Conservation (phyloP, 2,329 filamentous ascomycete species). For the Diplodia sapinea region DNA sequence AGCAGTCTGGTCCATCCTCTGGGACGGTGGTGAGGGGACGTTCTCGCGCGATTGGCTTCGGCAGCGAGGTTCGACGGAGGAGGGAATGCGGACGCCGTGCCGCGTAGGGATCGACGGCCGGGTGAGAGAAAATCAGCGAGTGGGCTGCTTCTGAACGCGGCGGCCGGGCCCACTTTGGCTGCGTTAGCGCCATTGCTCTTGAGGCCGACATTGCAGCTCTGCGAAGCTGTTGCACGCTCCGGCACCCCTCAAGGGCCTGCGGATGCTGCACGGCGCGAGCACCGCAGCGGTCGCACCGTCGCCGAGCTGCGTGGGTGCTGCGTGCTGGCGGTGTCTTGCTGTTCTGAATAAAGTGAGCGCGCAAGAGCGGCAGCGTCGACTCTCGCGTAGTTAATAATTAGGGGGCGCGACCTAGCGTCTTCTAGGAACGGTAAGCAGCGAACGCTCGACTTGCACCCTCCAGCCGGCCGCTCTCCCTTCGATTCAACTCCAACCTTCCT, state of each 20-base stretch:
- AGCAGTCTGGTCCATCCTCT: conserved; percentile 17
- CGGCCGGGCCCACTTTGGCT: conserved; percentile 8
- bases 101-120: conserved; percentile 20
- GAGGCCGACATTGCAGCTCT: conserved; percentile 5
- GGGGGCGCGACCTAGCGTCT: conserved; percentile 11
- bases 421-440: conserved; percentile 21
- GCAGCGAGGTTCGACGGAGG: conserved; percentile 13
- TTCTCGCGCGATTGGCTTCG: conserved; percentile 11
- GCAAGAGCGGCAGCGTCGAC: not conserved
- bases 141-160: conserved; percentile 22
- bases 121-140: conserved; percentile 24
- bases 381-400: not conserved
- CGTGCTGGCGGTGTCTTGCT: not conserved
- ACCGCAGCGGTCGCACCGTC: conserved; percentile 8
- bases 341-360: conserved; percentile 5
- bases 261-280: conserved; percentile 13
- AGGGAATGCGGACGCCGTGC: conserved; percentile 14
- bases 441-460: conserved; percentile 20
- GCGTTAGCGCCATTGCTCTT: conserved; percentile 11
- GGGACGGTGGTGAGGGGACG: not conserved
- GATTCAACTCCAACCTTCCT: conserved; percentile 21
- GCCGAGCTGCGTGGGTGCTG: not conserved
- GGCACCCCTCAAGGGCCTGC: not conserved
- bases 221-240: conserved; percentile 9
- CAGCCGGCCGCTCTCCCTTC: conserved; percentile 20